phyloP scores from a whole-genome alignment of 164 flowering plant species.

The Chimonanthus praecox region DNA sequence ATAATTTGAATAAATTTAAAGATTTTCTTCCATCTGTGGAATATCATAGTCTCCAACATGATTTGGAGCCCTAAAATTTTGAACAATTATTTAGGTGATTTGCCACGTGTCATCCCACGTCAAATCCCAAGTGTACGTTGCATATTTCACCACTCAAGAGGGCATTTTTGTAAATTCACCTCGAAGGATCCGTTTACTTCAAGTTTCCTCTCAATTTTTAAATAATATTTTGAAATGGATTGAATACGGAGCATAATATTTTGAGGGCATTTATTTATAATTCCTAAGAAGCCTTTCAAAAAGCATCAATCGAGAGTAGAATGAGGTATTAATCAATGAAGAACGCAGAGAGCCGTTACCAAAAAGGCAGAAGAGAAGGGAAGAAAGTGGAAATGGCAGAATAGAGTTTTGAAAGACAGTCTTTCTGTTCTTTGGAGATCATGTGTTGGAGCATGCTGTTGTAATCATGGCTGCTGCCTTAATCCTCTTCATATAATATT shows the following conservation, averaged over 20 bases:
- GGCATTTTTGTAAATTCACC: background rate
- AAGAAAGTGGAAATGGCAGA: background rate
- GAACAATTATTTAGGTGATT: no score
- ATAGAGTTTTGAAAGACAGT: background rate
- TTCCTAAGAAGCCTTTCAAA: background rate
- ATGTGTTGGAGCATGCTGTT: conserved; percentile 13
- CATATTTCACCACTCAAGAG: no score
- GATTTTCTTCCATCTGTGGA: no score
- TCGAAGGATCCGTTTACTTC: background rate
- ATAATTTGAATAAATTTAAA: no score
- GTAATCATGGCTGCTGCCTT: conserved; percentile 5
- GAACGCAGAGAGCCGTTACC: background rate
- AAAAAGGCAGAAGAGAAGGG: background rate
- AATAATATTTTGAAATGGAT: background rate
- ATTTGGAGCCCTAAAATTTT: no score
- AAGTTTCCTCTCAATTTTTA: background rate
- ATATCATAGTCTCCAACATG: no score
- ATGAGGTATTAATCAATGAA: background rate
- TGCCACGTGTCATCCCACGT: no score
- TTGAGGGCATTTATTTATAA: background rate
- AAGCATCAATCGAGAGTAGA: background rate
- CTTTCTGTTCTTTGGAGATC: conserved; percentile 4
- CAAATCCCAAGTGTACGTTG: no score
- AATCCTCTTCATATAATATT: background rate
- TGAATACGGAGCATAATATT: background rate